A percentile compares a stretch with the other conserved stretches of the same genome.
Evolutionary conservation across 1,284 basidiomycete genomes (phyloP).

Genomic region (Paramarasmius palmivorus): DNA sequence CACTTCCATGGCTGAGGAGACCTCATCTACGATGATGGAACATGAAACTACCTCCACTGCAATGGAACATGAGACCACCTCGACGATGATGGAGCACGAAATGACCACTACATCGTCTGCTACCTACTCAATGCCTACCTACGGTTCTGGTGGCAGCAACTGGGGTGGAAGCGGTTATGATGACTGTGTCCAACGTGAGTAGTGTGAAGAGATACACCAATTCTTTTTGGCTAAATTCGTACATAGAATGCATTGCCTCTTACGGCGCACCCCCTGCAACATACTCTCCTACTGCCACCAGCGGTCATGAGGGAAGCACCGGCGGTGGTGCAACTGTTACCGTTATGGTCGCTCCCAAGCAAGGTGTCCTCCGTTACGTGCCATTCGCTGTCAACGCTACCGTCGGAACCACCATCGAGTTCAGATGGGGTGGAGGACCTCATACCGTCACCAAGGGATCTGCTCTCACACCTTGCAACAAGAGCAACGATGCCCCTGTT

Average conservation of each 20-base stretch:
- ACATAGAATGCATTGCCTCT: slow-evolving; percentile 62
- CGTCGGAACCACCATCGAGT: slow-evolving; percentile 73
- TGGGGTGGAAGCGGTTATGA: slow-evolving; percentile 63
- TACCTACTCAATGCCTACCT: slow-evolving; percentile 43
- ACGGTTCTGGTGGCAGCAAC: slow-evolving; percentile 66
- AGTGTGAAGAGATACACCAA: not conserved
- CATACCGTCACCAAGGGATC: slow-evolving; percentile 81
- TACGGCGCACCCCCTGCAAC: slow-evolving; percentile 46
- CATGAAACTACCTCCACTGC: slow-evolving; percentile 13
- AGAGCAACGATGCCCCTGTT: slow-evolving; percentile 46
- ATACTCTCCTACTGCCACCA: slow-evolving; percentile 43
- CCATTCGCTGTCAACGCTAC: slow-evolving; percentile 74
- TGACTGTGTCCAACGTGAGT: slow-evolving; percentile 70
- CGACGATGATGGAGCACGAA: slow-evolving; percentile 1
- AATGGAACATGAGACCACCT: not conserved
- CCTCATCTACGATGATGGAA: slow-evolving; percentile 11
- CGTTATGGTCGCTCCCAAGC: slow-evolving; percentile 72
- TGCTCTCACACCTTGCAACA: slow-evolving; percentile 67
- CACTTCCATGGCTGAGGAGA: slow-evolving; percentile 3
- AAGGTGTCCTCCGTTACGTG: slow-evolving; percentile 73
- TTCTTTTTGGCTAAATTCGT: not conserved
- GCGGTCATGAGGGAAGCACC: slow-evolving; percentile 27
- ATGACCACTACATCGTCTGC: slow-evolving; percentile 6
- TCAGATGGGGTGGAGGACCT: slow-evolving; percentile 71
- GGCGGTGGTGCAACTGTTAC: slow-evolving; percentile 65